phyloP scores from a whole-genome alignment of 495 filamentous ascomycete genomes.

The Aspergillus cavernicola region DNA sequence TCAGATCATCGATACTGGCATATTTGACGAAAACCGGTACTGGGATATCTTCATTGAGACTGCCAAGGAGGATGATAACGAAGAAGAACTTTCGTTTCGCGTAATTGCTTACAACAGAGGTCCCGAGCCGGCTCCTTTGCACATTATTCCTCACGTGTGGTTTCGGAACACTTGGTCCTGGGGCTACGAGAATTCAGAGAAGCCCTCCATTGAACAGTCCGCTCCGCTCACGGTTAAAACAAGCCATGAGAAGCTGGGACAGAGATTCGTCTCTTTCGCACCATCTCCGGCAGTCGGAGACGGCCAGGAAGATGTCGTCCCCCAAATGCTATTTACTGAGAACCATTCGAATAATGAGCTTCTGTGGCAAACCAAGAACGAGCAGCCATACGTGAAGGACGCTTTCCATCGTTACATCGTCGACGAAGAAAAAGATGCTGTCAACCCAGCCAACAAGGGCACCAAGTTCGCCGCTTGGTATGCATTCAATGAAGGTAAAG shows the following conservation, averaged over 20 bases:
- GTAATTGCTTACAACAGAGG: conserved; percentile 95
- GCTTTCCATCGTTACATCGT: conserved; percentile 90
- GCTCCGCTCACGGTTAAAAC: conserved; percentile 65
- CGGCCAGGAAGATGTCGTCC: conserved; percentile 77
- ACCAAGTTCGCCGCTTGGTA: conserved; percentile 94
- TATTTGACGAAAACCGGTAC: conserved; percentile 88
- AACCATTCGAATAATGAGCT: conserved; percentile 85
- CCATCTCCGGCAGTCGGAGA: conserved; percentile 81
- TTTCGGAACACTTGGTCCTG: conserved; percentile 96
- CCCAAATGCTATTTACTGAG: conserved; percentile 83
- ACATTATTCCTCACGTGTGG: conserved; percentile 94
- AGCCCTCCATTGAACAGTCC: conserved; percentile 66
- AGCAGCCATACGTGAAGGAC: conserved; percentile 85
- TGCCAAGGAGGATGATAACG: conserved; percentile 84
- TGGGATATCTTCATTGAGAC: conserved; percentile 98
- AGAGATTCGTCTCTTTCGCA: conserved; percentile 79
- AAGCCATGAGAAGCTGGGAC: conserved; percentile 71
- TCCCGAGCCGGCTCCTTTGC: conserved; percentile 81
- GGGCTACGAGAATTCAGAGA: conserved; percentile 69
- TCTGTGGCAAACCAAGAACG: conserved; percentile 74
- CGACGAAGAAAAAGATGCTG: conserved; percentile 67
- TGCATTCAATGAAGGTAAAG: conserved; percentile 81
- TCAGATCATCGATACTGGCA: conserved; percentile 85
- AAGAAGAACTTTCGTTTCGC: conserved; percentile 88
- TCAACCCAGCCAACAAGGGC: conserved; percentile 76